These are phyloP conservation scores for Albizia julibrissin DNA, from an alignment of 306 rosid genomes.

Conservation along the genomic window DNA sequence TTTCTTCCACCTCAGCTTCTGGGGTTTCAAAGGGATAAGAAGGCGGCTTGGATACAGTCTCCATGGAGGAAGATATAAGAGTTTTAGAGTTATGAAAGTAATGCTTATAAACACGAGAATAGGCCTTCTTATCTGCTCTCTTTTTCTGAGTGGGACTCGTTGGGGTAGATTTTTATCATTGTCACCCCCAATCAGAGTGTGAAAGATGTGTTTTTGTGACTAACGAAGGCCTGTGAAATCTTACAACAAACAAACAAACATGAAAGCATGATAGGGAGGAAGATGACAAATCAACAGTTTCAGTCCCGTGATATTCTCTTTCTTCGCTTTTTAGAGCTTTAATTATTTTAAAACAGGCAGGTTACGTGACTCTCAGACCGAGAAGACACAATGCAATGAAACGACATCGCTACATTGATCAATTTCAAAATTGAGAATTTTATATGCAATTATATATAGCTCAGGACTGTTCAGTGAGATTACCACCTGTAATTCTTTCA, in stretches of 20 bases:
- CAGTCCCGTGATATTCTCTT: conserved; percentile 68
- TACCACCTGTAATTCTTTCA: conserved; percentile 29
- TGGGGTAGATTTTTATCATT: conserved; percentile 29
- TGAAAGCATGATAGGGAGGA: conserved; percentile 1
- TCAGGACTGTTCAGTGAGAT: conserved; percentile 28
- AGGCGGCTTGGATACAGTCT: conserved; percentile 40
- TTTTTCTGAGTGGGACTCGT: conserved; percentile 21
- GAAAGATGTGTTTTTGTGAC: conserved; percentile 27
- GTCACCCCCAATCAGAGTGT: conserved; percentile 11
- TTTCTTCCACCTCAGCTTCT: conserved; percentile 45
- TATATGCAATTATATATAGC: neutral
- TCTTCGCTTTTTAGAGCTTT: conserved; percentile 26
- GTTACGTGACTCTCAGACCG: conserved; percentile 24
- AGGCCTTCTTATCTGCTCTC: conserved; percentile 28
- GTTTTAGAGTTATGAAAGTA: conserved; percentile 7
- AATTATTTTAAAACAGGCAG: conserved; percentile 7
- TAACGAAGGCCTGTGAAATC: conserved; percentile 23
- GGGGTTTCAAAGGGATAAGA: conserved; percentile 43
- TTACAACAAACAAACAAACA: conserved; percentile 35
- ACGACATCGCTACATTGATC: neutral
- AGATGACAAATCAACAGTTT: conserved; percentile 59
- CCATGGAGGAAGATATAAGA: conserved; percentile 39
- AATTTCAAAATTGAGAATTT: neutral
- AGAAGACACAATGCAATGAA: neutral
- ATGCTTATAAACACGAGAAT: neutral